A percentile compares a stretch with the other conserved stretches of the same genome.
Evolutionary conservation across 2,329 filamentous ascomycete species (phyloP).

Genomic region (Cladosporium sp.): DNA sequence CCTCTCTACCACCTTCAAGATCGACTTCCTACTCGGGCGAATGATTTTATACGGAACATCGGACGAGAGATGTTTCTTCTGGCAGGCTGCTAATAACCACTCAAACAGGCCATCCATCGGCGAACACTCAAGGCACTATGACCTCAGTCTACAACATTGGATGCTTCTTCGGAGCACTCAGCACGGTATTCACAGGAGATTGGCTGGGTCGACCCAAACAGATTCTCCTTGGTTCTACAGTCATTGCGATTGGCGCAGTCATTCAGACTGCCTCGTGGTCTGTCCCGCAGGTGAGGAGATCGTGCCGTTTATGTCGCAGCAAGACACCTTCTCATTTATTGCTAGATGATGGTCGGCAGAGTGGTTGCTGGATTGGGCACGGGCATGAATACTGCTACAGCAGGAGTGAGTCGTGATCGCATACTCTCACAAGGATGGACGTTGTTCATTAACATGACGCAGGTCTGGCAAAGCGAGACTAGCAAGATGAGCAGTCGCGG

Average conservation of each 20-base stretch:
- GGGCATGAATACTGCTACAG: constrained; percentile 46
- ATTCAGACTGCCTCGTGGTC: constrained; percentile 37
- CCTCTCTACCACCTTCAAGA: too few species aligned
- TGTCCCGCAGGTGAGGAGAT: constrained; percentile 24
- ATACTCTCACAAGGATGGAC: not conserved
- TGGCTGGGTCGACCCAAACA: constrained; percentile 37
- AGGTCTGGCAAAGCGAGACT: constrained; percentile 44
- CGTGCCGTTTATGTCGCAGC: too few species aligned
- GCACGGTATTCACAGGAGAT: constrained; percentile 37
- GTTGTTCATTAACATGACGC: not conserved
- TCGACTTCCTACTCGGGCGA: too few species aligned
- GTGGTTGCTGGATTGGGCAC: constrained; percentile 43
- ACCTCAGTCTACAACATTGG: constrained; percentile 35
- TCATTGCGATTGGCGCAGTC: constrained; percentile 39
- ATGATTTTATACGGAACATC: too few species aligned
- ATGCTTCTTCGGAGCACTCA: constrained; percentile 43
- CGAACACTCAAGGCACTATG: constrained; percentile 33
- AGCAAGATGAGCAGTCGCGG: constrained; percentile 44
- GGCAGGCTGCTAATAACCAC: too few species aligned
- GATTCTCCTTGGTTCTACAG: constrained; percentile 36
- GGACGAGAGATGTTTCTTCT: too few species aligned
- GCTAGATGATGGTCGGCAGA: constrained; percentile 39
- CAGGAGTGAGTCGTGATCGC: constrained; percentile 23
- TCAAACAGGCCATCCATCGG: constrained; percentile 23
- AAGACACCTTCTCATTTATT: too few species aligned